A percentile compares a stretch with the other conserved stretches of the same genome.
phyloP scores from a whole-genome alignment of 2,329 filamentous ascomycete species.

The Aphanoascus verrucosus region DNA sequence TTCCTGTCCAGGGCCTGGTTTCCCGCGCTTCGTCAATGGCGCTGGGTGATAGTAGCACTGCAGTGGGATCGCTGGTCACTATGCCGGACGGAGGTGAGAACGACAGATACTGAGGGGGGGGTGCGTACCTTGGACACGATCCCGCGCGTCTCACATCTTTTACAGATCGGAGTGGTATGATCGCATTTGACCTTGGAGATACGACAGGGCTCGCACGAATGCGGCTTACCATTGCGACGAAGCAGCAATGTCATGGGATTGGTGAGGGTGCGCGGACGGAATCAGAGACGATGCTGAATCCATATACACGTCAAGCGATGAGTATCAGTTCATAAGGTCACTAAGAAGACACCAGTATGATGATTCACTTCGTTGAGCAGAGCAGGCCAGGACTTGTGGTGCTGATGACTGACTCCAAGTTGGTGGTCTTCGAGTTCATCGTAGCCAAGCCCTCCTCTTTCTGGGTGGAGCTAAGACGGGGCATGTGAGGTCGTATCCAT shows the following conservation, averaged over 20 bases:
- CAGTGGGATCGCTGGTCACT: background rate
- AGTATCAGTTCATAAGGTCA: too few species aligned
- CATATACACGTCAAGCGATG: background rate
- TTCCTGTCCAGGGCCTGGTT: background rate
- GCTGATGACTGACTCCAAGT: too few species aligned
- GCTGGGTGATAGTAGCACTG: constrained; percentile 28
- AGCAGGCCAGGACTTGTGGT: too few species aligned
- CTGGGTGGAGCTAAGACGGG: background rate
- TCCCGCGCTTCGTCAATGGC: constrained; percentile 20
- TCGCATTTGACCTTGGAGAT: constrained; percentile 27
- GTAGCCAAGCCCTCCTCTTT: background rate
- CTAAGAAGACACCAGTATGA: too few species aligned
- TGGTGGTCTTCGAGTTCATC: too few species aligned
- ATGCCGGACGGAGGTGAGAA: background rate
- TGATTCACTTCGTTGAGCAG: too few species aligned
- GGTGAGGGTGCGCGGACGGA: background rate
- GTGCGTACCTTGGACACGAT: constrained; percentile 12
- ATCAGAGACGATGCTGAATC: background rate
- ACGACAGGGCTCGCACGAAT: constrained; percentile 27
- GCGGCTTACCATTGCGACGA: constrained; percentile 32
- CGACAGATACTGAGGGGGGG: background rate
- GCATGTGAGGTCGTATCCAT: background rate
- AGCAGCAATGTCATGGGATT: constrained; percentile 8
- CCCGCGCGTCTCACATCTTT: constrained; percentile 22
- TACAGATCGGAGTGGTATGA: constrained; percentile 22